phyloP scores from a whole-genome alignment of 345 rosid species.

The Citrus medica region DNA sequence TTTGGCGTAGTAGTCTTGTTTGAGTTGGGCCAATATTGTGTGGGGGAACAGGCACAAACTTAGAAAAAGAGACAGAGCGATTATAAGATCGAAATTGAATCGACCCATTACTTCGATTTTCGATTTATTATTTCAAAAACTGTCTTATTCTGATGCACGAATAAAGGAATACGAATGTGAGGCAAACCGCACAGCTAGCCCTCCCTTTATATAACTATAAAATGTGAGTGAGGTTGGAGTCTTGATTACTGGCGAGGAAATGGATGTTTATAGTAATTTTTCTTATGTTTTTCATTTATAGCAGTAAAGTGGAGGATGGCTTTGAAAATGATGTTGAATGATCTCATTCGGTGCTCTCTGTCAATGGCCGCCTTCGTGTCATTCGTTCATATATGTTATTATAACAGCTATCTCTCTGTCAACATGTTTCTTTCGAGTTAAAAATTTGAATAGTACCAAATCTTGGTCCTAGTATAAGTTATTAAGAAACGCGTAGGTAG shows the following conservation, averaged over 20 bases:
- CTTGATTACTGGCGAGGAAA: slow-evolving; percentile 7
- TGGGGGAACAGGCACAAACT: slow-evolving; percentile 39
- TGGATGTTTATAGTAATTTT: background rate
- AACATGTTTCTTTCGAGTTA: too few species aligned
- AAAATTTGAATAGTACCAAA: background rate
- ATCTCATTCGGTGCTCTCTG: background rate
- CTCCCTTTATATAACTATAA: background rate
- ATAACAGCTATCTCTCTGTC: background rate
- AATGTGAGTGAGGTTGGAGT: slow-evolving; percentile 2
- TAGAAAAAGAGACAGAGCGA: slow-evolving; percentile 38
- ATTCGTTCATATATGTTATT: background rate
- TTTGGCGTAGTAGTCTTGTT: slow-evolving; percentile 39
- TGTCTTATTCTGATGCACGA: background rate
- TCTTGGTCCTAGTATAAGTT: background rate
- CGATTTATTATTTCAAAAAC: background rate
- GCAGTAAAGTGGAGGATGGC: too few species aligned
- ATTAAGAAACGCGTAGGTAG: background rate
- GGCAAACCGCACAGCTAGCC: background rate
- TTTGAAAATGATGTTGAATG: slow-evolving; percentile 10
- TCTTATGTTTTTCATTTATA: too few species aligned
- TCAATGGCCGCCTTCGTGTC: slow-evolving; percentile 32
- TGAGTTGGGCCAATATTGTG: slow-evolving; percentile 56
- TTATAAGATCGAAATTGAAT: slow-evolving; percentile 18
- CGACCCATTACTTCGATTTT: background rate
- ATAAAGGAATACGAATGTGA: background rate